phyloP scores from a whole-genome alignment of 2,329 filamentous ascomycete species.

The Fusarium gaditjirri region DNA sequence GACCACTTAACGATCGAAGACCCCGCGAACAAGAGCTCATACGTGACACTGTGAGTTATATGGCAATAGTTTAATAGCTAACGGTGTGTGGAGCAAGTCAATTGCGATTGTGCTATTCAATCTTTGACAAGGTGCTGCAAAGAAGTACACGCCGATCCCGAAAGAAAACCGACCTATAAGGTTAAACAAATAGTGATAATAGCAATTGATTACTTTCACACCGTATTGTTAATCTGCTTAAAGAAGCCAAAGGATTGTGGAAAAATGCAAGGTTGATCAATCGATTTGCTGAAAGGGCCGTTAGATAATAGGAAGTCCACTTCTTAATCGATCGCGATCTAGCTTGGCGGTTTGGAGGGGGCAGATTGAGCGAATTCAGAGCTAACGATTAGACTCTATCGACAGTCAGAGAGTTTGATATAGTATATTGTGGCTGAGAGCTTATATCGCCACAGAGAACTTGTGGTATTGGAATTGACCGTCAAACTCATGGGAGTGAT shows the following conservation, averaged over 20 bases:
- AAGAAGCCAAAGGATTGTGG: not conserved
- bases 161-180: not conserved
- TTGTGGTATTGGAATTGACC: no score
- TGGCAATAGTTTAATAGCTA: accelerated
- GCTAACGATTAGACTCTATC: accelerated
- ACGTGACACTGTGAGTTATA: not conserved
- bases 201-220: no score
- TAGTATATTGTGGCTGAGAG: not conserved
- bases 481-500: no score
- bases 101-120: accelerated
- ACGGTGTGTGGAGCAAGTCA: accelerated
- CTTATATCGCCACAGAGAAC: no score
- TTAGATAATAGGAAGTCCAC: not conserved
- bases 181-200: not conserved
- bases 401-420: no score
- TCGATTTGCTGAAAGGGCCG: not conserved
- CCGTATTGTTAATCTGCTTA: not conserved
- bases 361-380: not conserved
- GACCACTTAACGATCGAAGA: not conserved
- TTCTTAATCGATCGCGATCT: not conserved
- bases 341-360: no score
- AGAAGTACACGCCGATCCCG: no score
- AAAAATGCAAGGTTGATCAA: accelerated
- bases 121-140: no score
- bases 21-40: not conserved